These are phyloP conservation scores for Lentinula raphanica DNA, from an alignment of 768 basidiomycete species.

Conservation along the genomic window DNA sequence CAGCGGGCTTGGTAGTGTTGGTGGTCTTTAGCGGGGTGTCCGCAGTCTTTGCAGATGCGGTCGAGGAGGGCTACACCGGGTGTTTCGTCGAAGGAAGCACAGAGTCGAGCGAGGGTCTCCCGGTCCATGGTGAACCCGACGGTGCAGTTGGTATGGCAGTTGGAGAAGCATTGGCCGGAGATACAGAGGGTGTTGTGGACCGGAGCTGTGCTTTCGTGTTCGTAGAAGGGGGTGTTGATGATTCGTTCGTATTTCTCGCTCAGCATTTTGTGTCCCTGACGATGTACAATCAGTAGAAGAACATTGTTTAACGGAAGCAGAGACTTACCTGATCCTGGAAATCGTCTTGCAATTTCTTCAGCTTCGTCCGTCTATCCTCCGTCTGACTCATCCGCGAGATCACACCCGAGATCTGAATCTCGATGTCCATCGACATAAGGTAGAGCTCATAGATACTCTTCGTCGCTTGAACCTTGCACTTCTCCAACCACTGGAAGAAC, in stretches of 20 bases:
- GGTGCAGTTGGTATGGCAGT: constrained; percentile 10
- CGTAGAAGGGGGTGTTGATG: constrained; percentile 7
- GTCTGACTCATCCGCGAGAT: neutral
- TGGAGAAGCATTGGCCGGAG: constrained; percentile 9
- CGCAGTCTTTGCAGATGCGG: constrained; percentile 6
- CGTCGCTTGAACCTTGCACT: neutral
- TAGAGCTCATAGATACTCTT: neutral
- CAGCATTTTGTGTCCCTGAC: neutral
- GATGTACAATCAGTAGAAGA: neutral
- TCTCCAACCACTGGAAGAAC: neutral
- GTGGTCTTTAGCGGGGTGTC: constrained; percentile 10
- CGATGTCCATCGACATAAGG: neutral
- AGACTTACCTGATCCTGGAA: neutral
- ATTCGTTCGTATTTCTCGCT: constrained; percentile 7
- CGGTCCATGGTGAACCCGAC: constrained; percentile 10
- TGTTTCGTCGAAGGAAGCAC: constrained; percentile 4
- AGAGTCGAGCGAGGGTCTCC: constrained; percentile 1
- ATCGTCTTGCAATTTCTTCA: neutral
- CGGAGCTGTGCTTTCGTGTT: neutral
- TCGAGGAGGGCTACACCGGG: neutral
- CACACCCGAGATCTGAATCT: neutral
- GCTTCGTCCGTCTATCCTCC: neutral
- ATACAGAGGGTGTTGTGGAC: constrained; percentile 11
- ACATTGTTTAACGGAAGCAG: neutral
- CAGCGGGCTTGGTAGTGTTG: constrained; percentile 13